Percentiles rank a stretch among this genome's conserved stretches.
Evolutionary conservation across 176 grass and related monocot genomes (phyloP).

Genomic region (Rhynchospora tenuis): DNA sequence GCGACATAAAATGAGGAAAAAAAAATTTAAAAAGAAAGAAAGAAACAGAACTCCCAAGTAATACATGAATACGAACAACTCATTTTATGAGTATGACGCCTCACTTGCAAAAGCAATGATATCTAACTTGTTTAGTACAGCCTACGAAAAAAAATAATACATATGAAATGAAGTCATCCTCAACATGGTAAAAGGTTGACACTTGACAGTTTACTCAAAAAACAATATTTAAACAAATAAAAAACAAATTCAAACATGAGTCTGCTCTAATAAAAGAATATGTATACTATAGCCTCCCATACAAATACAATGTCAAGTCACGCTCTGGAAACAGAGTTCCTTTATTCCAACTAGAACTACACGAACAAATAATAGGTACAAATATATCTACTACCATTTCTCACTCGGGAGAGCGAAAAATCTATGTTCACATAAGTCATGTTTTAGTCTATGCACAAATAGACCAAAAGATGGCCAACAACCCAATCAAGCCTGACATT

Average conservation of each 20-base stretch:
- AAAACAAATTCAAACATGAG: background rate
- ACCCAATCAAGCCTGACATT: slow-evolving; percentile 2
- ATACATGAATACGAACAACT: too few species aligned
- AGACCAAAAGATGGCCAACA: slow-evolving; percentile 15
- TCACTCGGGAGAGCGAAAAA: background rate
- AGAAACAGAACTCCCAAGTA: too few species aligned
- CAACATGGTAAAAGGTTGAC: background rate
- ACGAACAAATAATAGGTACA: background rate
- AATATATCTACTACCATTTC: background rate
- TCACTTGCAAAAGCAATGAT: too few species aligned
- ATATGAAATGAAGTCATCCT: background rate
- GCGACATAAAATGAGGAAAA: too few species aligned
- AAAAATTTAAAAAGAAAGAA: too few species aligned
- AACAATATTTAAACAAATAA: background rate
- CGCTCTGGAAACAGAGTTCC: background rate
- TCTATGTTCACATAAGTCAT: background rate
- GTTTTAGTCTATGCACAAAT: slow-evolving; percentile 5
- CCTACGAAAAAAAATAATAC: too few species aligned
- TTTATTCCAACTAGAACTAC: slow-evolving; percentile 24
- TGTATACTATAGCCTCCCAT: background rate
- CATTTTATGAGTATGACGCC: too few species aligned
- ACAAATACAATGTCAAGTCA: slow-evolving; percentile 4
- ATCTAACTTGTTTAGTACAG: too few species aligned
- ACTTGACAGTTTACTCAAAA: background rate
- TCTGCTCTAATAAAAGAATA: background rate